Evolutionary conservation across 805 yeast species (phyloP).

Genomic region (Candida coquimbonensis): DNA sequence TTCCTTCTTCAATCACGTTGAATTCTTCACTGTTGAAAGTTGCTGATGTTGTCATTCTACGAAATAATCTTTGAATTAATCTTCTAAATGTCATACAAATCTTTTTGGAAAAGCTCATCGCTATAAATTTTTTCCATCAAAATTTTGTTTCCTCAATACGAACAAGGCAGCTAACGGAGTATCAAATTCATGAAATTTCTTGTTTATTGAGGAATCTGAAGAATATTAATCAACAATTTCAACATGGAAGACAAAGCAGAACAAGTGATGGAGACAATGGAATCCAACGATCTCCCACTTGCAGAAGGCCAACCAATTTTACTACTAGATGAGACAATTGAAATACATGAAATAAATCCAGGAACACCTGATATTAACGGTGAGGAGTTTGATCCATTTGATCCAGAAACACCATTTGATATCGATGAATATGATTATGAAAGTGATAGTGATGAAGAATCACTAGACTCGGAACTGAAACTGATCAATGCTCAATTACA

Average conservation of each 20-base stretch:
- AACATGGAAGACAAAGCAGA: neutral
- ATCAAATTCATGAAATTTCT: no score
- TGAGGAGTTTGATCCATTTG: slow-evolving; percentile 4
- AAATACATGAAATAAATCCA: neutral
- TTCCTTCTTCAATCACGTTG: slow-evolving; percentile 62
- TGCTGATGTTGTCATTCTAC: slow-evolving; percentile 1
- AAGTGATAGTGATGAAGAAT: slow-evolving; percentile 12
- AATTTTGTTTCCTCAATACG: neutral
- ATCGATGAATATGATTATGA: slow-evolving; percentile 11
- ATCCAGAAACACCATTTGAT: slow-evolving; percentile 8
- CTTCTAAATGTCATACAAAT: neutral
- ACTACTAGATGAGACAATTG: neutral
- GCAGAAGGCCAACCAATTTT: neutral
- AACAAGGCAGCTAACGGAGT: neutral
- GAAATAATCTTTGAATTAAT: neutral
- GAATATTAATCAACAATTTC: neutral
- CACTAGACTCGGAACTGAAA: slow-evolving; percentile 20
- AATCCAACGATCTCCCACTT: neutral
- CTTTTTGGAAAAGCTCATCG: neutral
- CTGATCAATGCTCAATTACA: slow-evolving; percentile 51
- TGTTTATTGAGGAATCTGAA: neutral
- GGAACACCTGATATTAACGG: slow-evolving; percentile 7
- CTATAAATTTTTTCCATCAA: neutral
- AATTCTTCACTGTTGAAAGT: slow-evolving; percentile 20
- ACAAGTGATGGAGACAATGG: neutral